Evolutionary conservation across 139 green algal species (phyloP).

Genomic region (Closterium sp.): DNA sequence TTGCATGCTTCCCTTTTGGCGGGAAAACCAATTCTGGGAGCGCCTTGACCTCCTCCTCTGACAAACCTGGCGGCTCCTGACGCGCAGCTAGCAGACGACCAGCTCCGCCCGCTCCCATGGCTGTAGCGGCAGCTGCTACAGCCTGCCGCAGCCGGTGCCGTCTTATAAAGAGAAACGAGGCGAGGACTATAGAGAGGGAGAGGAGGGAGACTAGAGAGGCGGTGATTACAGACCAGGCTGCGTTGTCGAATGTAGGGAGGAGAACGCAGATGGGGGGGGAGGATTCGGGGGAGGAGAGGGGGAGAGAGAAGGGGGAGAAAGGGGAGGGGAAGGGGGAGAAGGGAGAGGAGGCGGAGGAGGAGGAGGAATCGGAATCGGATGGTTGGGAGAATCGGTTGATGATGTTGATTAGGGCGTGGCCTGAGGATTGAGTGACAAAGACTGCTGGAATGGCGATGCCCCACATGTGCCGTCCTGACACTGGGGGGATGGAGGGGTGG

Average conservation of each 20-base stretch:
- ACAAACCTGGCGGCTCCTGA: conserved; percentile 18
- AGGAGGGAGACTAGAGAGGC: conserved; percentile 50
- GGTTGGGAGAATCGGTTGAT: neutral
- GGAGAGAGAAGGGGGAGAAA: conserved; percentile 46
- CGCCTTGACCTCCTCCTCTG: conserved; percentile 31
- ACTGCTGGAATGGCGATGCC: conserved; percentile 42
- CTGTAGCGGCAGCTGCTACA: neutral
- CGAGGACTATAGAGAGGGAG: conserved; percentile 38
- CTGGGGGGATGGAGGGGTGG: neutral
- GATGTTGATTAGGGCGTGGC: neutral
- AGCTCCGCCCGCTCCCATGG: neutral
- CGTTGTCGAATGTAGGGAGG: conserved; percentile 31
- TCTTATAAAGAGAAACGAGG: conserved; percentile 47
- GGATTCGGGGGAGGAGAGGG: conserved; percentile 9
- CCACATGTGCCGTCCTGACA: conserved; percentile 23
- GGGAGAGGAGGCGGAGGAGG: neutral
- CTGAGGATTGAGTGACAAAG: conserved; percentile 7
- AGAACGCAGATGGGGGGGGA: conserved; percentile 17
- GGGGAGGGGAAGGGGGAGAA: conserved; percentile 9
- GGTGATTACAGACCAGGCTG: conserved; percentile 43
- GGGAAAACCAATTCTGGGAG: conserved; percentile 43
- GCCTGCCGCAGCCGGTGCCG: conserved; percentile 32
- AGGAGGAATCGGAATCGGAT: neutral
- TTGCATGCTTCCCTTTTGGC: neutral
- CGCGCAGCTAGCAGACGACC: neutral